Percentiles rank a stretch among this genome's conserved stretches.
These are phyloP conservation scores for Wickerhamomyces hampshirensis DNA, from an alignment of 805 yeast genomes.

Conservation along the genomic window DNA sequence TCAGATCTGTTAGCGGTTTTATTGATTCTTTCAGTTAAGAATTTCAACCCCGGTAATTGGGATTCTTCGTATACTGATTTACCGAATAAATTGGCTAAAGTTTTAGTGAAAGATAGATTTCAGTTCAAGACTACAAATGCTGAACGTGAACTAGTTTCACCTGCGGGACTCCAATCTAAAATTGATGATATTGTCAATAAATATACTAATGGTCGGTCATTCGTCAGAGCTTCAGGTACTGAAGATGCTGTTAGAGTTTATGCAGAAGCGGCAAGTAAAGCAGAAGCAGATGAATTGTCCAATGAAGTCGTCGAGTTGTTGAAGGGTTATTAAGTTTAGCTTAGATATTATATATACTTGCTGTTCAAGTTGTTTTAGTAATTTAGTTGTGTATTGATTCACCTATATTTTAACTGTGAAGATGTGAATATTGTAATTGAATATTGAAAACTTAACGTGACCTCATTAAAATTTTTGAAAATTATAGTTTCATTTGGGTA, in stretches of 20 bases:
- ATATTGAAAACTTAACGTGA: too few species aligned
- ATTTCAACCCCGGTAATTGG: slow-evolving; percentile 68
- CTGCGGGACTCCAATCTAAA: slow-evolving; percentile 67
- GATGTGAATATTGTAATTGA: too few species aligned
- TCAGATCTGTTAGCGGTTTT: slow-evolving; percentile 84
- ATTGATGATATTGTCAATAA: slow-evolving; percentile 63
- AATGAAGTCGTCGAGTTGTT: slow-evolving; percentile 35
- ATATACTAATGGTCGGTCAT: slow-evolving; percentile 67
- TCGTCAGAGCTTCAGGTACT: slow-evolving; percentile 96
- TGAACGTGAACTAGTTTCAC: slow-evolving; percentile 75
- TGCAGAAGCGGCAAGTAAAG: slow-evolving; percentile 69
- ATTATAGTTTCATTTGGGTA: too few species aligned
- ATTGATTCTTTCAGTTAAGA: slow-evolving; percentile 51
- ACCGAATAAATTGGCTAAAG: slow-evolving; percentile 82
- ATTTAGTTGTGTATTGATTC: too few species aligned
- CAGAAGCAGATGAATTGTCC: slow-evolving; percentile 44
- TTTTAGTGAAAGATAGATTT: slow-evolving; percentile 75
- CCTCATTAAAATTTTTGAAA: too few species aligned
- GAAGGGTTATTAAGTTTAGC: too few species aligned
- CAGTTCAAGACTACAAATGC: slow-evolving; percentile 84
- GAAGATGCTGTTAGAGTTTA: slow-evolving; percentile 96
- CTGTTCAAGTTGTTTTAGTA: too few species aligned
- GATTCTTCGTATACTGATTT: slow-evolving; percentile 71
- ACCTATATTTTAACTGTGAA: too few species aligned
- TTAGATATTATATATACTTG: too few species aligned